Percentiles rank a stretch among this genome's conserved stretches.
Conservation (phyloP, 2,329 filamentous ascomycete genomes). For the Pseudogymnoascus sp. region DNA sequence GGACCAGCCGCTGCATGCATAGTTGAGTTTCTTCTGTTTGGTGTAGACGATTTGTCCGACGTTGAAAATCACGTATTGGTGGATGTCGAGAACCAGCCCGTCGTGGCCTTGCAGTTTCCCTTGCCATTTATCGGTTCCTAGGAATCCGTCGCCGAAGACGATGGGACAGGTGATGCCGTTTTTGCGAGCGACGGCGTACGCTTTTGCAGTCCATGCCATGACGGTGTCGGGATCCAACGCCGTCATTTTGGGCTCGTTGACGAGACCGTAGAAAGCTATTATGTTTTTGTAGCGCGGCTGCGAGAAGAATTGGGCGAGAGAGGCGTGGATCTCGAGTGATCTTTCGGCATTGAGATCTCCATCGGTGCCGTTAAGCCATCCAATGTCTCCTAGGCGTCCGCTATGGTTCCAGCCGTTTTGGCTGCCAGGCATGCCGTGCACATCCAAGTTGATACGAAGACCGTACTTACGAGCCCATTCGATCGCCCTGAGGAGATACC, state of each 20-base stretch:
- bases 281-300: conserved; percentile 90
- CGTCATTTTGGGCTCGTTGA: conserved; percentile 86
- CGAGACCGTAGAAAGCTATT: conserved; percentile 85
- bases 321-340: conserved; percentile 78
- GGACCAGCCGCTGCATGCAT: conserved; percentile 83
- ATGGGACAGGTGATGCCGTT: conserved; percentile 69
- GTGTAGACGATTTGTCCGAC: conserved; percentile 71
- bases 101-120: conserved; percentile 65
- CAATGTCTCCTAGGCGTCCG: conserved; percentile 69
- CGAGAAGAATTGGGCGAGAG: conserved; percentile 83
- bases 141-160: conserved; percentile 91
- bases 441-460: conserved; percentile 82
- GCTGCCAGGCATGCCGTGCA: conserved; percentile 84
- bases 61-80: conserved; percentile 99
- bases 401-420: conserved; percentile 99
- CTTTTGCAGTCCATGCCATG: conserved; percentile 68
- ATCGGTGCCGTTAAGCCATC: conserved; percentile 87
- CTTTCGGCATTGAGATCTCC: conserved; percentile 71
- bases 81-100: conserved; percentile 82
- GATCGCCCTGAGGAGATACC: conserved; percentile 85
- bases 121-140: conserved; percentile 86
- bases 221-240: conserved; percentile 57
- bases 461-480: conserved; percentile 93
- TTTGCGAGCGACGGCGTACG: conserved; percentile 61
- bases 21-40: conserved; percentile 75